Evolutionary conservation across 805 yeast species (phyloP), one percentile per base, ranked within the genome.

Genomic region (Metschnikowia koreensis): DNA sequence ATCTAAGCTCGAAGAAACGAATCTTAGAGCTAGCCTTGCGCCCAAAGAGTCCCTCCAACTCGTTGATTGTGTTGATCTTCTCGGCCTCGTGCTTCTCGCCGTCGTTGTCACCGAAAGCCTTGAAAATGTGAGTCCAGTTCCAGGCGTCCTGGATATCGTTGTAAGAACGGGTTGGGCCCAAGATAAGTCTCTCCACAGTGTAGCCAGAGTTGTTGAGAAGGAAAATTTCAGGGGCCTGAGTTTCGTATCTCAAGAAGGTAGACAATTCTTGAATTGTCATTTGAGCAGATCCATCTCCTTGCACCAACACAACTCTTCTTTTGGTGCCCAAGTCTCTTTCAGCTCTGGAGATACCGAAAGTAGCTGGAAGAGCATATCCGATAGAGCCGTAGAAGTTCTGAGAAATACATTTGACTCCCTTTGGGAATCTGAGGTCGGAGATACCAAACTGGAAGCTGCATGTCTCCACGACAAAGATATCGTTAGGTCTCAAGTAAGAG

Each of bases 281-380:
- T 73, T 89, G 96, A 1, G 97, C 93, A 2, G 96, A 85, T 1
- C 97, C 97, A 66, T 92, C 97, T 50, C 97, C 97, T 73, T 88
- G 91, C 16, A 89, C 70, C 26, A 91, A 73, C 16, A 89, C 74
- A 42, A 91, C 75, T 60, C 96, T 80, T 33, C 84, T 78, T 2
- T 58, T 61, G 11, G 60, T 56, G 7, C 74, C 71, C 44, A 76
- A 59, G 61, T 87, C 96, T 46, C 77, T 75, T 69, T 80, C 73
- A 0, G 93, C 97, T 50, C 88, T 71, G 17, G 89, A 83, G 27
- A 85, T 87, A 46, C 97, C 97, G 51, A 92, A 78, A 6, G 94
- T 79, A 10, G 92, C 87, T 2, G 97, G 97, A 28, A 92, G 73
- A 0, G 96, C 93, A 73, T 82, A 87, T 7, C 97, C 97, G 60